Percentiles rank a stretch among this genome's conserved stretches.
phyloP scores from a whole-genome alignment of 371 early-diverging fungal species.

The Mucor piriformis region DNA sequence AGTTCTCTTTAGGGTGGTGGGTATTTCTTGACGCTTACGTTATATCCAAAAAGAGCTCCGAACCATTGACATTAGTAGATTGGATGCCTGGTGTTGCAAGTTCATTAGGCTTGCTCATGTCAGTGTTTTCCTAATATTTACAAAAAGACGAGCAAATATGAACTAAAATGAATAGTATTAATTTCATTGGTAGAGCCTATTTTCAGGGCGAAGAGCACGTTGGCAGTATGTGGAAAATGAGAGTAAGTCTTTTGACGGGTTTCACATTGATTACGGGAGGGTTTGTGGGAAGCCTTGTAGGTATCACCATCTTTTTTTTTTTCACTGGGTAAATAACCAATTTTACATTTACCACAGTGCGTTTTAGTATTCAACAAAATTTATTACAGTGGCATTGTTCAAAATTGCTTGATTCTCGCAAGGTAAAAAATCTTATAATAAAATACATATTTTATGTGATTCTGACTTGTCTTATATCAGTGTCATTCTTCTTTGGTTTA shows the following conservation, averaged over 20 bases:
- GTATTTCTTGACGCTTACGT: neutral
- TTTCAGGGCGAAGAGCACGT: neutral
- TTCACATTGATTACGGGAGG: neutral
- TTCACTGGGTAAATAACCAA: neutral
- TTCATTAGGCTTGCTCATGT: neutral
- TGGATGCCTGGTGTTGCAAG: neutral
- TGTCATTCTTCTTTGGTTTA: neutral
- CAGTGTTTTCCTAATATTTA: neutral
- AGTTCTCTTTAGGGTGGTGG: neutral
- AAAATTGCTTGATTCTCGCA: neutral
- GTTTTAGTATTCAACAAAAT: neutral
- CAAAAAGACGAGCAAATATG: neutral
- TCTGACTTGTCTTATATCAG: neutral
- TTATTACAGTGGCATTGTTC: neutral
- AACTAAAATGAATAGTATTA: neutral
- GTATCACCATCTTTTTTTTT: neutral
- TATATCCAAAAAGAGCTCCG: neutral
- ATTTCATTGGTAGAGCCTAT: neutral
- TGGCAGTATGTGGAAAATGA: neutral
- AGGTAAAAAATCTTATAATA: neutral
- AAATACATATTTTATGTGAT: no score
- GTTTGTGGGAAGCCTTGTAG: neutral
- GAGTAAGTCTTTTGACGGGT: neutral
- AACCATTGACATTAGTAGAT: neutral
- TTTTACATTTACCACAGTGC: neutral